Conservation (phyloP, 2,329 filamentous ascomycete genomes). For the Fusarium lateritium region DNA sequence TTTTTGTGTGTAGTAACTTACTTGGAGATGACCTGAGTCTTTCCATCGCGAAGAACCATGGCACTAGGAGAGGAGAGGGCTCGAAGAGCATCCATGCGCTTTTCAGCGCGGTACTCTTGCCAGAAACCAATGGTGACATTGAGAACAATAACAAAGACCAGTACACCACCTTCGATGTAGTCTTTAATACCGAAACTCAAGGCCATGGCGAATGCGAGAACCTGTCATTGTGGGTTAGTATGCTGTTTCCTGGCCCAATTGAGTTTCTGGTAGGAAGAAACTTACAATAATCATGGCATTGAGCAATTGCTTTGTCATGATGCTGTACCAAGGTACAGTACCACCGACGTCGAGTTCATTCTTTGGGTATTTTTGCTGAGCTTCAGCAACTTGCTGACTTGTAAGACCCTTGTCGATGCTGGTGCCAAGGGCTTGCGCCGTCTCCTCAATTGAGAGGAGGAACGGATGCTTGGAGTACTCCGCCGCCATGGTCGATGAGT, state of each 20-base stretch:
- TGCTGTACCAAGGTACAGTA: conserved; percentile 78
- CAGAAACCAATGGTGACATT: conserved; percentile 79
- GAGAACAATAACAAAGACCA: conserved; percentile 76
- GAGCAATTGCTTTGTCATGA: conserved; percentile 79
- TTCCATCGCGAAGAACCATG: conserved; percentile 72
- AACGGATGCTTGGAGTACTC: conserved; percentile 71
- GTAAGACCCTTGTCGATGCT: conserved; percentile 78
- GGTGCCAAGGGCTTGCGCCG: conserved; percentile 73
- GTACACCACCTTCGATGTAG: conserved; percentile 77
- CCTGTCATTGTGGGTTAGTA: conserved; percentile 60
- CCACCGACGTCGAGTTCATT: conserved; percentile 81
- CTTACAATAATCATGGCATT: conserved; percentile 83
- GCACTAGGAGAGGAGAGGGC: conserved; percentile 75
- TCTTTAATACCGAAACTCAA: conserved; percentile 77
- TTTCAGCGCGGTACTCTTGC: conserved; percentile 75
- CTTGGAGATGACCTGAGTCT: conserved; percentile 70
- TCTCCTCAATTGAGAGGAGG: conserved; percentile 72
- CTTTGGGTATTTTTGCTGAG: conserved; percentile 72
- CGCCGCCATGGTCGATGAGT: conserved; percentile 58
- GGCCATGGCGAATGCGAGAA: conserved; percentile 83
- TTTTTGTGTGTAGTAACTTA: conserved; percentile 53
- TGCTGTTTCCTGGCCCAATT: neutral
- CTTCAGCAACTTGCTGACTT: conserved; percentile 69
- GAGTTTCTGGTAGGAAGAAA: conserved; percentile 21
- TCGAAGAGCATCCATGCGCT: conserved; percentile 75